Evolutionary conservation across 495 filamentous ascomycete species (phyloP).

Genomic region (Aspergillus avenaceus): DNA sequence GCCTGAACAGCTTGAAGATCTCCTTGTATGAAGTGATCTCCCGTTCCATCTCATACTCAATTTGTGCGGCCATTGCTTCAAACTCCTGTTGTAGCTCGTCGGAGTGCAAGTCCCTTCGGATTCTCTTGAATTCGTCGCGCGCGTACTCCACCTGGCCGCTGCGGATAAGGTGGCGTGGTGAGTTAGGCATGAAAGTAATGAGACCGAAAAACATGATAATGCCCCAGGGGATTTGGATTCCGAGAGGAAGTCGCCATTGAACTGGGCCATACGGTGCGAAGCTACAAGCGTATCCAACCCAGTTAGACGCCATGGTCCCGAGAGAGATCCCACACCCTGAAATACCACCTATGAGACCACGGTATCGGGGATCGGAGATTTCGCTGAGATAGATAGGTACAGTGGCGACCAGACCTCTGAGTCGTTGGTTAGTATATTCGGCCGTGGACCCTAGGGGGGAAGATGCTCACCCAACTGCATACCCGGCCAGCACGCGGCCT

Average conservation of each 20-base stretch:
- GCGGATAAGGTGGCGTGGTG: constrained; percentile 52
- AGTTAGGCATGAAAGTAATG: constrained; percentile 56
- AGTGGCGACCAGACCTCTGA: constrained; percentile 50
- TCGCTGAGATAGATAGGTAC: constrained; percentile 58
- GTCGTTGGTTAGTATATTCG: background rate
- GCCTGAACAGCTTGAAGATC: constrained; percentile 49
- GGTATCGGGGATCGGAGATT: constrained; percentile 48
- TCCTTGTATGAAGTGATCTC: constrained; percentile 50
- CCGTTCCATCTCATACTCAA: constrained; percentile 57
- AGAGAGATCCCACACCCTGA: constrained; percentile 56
- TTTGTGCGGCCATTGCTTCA: constrained; percentile 50
- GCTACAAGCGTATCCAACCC: constrained; percentile 55
- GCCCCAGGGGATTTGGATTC: constrained; percentile 57
- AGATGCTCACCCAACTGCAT: constrained; percentile 46
- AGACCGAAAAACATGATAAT: constrained; percentile 53
- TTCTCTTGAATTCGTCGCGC: constrained; percentile 43
- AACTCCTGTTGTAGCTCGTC: constrained; percentile 52
- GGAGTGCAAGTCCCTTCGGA: constrained; percentile 44
- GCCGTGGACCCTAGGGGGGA: background rate
- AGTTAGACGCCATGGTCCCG: constrained; percentile 56
- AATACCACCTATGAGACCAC: constrained; percentile 56
- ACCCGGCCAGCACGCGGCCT: constrained; percentile 51
- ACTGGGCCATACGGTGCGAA: constrained; percentile 50
- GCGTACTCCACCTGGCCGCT: constrained; percentile 49
- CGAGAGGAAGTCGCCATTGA: constrained; percentile 56